These are phyloP conservation scores for Pisolithus thermaeus DNA, from an alignment of 1,284 basidiomycete genomes.

Conservation along the genomic window DNA sequence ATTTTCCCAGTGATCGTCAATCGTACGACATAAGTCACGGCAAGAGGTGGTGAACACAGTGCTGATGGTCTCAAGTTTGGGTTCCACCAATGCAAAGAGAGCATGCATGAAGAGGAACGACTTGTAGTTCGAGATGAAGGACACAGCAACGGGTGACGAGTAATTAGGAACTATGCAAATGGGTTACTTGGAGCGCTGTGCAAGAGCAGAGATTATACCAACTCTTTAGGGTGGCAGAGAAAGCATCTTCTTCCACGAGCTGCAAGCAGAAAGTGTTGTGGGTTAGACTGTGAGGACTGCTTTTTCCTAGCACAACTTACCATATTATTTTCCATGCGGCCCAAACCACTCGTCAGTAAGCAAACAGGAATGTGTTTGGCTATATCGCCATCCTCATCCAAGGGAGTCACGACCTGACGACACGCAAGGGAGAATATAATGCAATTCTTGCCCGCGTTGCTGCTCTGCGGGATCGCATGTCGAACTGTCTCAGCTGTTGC, in stretches of 20 bases:
- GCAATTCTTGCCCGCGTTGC: constrained; percentile 13
- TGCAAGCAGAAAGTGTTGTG: constrained; percentile 4
- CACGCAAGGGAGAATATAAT: constrained; percentile 18
- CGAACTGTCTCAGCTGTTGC: constrained; percentile 9
- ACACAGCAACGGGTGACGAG: constrained; percentile 19
- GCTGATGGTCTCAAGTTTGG: constrained; percentile 19
- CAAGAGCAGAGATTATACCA: not conserved
- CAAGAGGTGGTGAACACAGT: constrained; percentile 18
- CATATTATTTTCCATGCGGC: constrained; percentile 18
- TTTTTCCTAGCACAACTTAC: constrained; percentile 3
- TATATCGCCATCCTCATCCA: constrained; percentile 11
- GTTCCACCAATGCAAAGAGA: constrained; percentile 18
- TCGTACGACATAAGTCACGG: constrained; percentile 14
- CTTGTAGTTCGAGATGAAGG: constrained; percentile 18
- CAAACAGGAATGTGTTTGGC: constrained; percentile 14
- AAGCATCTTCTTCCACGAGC: constrained; percentile 12
- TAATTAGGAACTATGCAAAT: constrained; percentile 10
- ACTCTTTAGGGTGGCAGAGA: constrained; percentile 9
- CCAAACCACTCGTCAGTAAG: constrained; percentile 18
- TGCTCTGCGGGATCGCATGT: constrained; percentile 8
- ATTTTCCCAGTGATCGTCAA: constrained; percentile 17
- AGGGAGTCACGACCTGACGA: constrained; percentile 11
- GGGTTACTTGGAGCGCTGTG: not conserved
- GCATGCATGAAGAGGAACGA: constrained; percentile 22
- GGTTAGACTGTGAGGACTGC: too few species aligned